Conservation (phyloP, 495 filamentous ascomycete genomes). For the Penicillium taxi region DNA sequence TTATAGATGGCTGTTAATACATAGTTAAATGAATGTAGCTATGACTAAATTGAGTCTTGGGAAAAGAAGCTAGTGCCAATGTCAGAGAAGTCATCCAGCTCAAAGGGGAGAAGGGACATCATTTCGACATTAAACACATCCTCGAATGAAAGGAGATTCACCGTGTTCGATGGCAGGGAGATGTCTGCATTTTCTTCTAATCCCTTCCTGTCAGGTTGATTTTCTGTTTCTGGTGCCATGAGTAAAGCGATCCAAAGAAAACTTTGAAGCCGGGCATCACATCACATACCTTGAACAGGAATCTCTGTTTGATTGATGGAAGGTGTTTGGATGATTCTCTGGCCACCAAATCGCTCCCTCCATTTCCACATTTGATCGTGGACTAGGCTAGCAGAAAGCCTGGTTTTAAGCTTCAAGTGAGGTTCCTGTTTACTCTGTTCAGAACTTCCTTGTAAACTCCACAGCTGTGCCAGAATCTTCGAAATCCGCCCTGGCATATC, state of each 20-base stretch:
- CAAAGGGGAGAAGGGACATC: slow-evolving; percentile 6
- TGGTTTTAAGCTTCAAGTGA: slow-evolving; percentile 6
- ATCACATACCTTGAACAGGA: background rate
- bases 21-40: no score
- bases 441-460: slow-evolving; percentile 6
- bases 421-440: slow-evolving; percentile 6
- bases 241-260: background rate
- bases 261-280: background rate
- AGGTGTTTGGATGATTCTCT: background rate
- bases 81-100: no score
- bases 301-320: no score
- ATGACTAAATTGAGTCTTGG: no score
- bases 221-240: background rate
- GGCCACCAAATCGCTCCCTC: slow-evolving; percentile 8
- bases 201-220: background rate
- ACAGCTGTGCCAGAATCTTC: slow-evolving; percentile 11
- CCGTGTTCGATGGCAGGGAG: background rate
- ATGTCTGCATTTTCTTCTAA: background rate
- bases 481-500: slow-evolving; percentile 10
- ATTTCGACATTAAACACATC: slow-evolving; percentile 9
- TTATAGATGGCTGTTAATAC: no score
- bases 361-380: slow-evolving; percentile 12
- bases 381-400: slow-evolving; percentile 10
- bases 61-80: no score
- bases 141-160: slow-evolving; percentile 1